Evolutionary conservation across 176 grass and related monocot genomes (phyloP).

Genomic region (Avena eriantha): DNA sequence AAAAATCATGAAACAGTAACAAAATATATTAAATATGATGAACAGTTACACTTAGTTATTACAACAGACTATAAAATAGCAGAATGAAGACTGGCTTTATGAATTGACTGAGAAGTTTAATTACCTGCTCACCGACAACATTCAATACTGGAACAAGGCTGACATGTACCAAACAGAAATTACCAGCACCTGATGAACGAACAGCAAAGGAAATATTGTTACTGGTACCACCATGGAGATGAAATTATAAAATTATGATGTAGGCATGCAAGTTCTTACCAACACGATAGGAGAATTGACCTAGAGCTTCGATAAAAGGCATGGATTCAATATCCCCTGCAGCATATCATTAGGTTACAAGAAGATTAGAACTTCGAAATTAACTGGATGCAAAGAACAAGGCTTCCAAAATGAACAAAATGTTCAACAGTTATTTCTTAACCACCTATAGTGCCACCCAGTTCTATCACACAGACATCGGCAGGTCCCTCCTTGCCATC

Average conservation of each 20-base stretch:
- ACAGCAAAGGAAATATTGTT: neutral
- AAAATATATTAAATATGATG: neutral
- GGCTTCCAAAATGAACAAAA: slow-evolving; percentile 15
- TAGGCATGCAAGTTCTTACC: slow-evolving; percentile 38
- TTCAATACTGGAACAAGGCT: slow-evolving; percentile 65
- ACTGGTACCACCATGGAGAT: neutral
- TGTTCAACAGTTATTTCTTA: neutral
- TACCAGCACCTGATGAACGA: slow-evolving; percentile 46
- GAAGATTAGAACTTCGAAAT: slow-evolving; percentile 34
- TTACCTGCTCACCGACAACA: slow-evolving; percentile 66
- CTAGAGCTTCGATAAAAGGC: slow-evolving; percentile 65
- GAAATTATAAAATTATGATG: neutral
- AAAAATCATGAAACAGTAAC: slow-evolving; percentile 5
- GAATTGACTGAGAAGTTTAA: neutral
- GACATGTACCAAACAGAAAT: slow-evolving; percentile 69
- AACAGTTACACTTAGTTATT: neutral
- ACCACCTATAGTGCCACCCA: slow-evolving; percentile 63
- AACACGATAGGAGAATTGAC: slow-evolving; percentile 61
- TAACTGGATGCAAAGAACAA: slow-evolving; percentile 38
- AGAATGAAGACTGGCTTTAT: neutral
- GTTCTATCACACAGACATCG: slow-evolving; percentile 53
- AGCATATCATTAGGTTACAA: slow-evolving; percentile 45
- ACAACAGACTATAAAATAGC: neutral
- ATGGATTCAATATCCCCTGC: slow-evolving; percentile 69
- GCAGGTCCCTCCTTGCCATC: slow-evolving; percentile 56